Percentiles rank a stretch among this genome's conserved stretches.
These are phyloP conservation scores for Spatholobus suberectus DNA, from an alignment of 306 rosid genomes.

Conservation along the genomic window DNA sequence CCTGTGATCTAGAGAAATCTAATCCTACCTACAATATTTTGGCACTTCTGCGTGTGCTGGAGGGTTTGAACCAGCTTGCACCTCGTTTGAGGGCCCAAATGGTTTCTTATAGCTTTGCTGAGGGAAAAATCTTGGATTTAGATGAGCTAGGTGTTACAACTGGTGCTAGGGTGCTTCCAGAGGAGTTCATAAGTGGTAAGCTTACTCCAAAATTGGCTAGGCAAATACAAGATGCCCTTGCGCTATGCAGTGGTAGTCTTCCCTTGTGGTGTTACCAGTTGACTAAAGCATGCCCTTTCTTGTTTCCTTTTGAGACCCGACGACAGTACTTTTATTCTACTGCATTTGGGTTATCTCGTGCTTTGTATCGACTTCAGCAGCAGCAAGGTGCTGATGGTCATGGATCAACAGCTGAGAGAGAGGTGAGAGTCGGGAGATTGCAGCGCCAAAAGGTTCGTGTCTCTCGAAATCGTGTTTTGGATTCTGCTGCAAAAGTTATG, in stretches of 20 bases:
- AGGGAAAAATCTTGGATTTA: constrained; percentile 62
- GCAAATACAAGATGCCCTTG: constrained; percentile 94
- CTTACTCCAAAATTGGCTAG: constrained; percentile 94
- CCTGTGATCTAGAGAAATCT: constrained; percentile 87
- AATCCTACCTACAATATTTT: constrained; percentile 80
- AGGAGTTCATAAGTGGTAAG: constrained; percentile 80
- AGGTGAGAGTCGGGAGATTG: constrained; percentile 87
- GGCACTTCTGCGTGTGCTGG: constrained; percentile 80
- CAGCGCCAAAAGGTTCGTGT: constrained; percentile 96
- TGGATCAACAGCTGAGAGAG: constrained; percentile 76
- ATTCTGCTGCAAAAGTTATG: constrained; percentile 96
- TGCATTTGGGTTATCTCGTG: constrained; percentile 95
- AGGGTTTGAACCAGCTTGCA: constrained; percentile 92
- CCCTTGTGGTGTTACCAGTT: constrained; percentile 94
- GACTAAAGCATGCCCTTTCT: constrained; percentile 92
- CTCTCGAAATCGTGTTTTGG: constrained; percentile 85
- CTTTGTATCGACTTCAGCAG: constrained; percentile 86
- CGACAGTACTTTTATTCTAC: constrained; percentile 91
- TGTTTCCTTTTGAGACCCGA: constrained; percentile 94
- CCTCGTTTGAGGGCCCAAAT: constrained; percentile 74
- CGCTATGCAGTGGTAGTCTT: constrained; percentile 93
- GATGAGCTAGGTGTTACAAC: constrained; percentile 59
- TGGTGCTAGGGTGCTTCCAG: constrained; percentile 66
- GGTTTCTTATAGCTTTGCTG: constrained; percentile 68
- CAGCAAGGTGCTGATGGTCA: constrained; percentile 93